Percentiles rank a stretch among this genome's conserved stretches.
phyloP scores from a whole-genome alignment of 768 basidiomycete species.

The Collybiopsis confluens region DNA sequence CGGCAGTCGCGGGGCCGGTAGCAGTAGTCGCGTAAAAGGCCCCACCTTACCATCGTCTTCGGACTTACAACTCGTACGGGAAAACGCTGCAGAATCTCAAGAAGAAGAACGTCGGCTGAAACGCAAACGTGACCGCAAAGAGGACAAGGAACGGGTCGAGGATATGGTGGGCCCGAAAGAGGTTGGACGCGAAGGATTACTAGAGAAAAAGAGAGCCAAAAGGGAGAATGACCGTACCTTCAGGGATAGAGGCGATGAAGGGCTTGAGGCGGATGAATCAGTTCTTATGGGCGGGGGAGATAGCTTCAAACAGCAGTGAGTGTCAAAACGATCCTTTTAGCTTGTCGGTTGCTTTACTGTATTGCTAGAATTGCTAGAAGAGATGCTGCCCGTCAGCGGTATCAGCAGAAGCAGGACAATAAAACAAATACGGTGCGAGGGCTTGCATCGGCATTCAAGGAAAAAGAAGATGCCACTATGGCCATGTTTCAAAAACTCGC shows the following conservation, averaged over 20 bases:
- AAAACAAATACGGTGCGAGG: slow-evolving; percentile 51
- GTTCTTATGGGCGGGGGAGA: slow-evolving; percentile 81
- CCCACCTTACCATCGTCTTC: slow-evolving; percentile 67
- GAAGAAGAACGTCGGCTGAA: slow-evolving; percentile 50
- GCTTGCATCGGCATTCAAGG: slow-evolving; percentile 55
- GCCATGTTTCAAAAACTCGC: slow-evolving; percentile 93
- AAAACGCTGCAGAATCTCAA: slow-evolving; percentile 49
- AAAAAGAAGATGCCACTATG: slow-evolving; percentile 91
- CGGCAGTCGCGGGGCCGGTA: slow-evolving; percentile 21
- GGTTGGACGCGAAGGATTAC: slow-evolving; percentile 76
- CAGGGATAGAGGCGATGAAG: slow-evolving; percentile 74
- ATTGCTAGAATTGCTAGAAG: slow-evolving; percentile 62
- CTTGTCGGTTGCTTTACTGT: slow-evolving; percentile 2
- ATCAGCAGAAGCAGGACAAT: slow-evolving; percentile 59
- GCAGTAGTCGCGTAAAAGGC: slow-evolving; percentile 44
- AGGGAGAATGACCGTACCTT: slow-evolving; percentile 70
- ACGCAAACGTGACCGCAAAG: slow-evolving; percentile 64
- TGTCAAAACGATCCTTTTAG: too few relatives aligned
- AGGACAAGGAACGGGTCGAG: slow-evolving; percentile 67
- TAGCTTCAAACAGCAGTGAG: slow-evolving; percentile 76
- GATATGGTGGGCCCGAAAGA: slow-evolving; percentile 78
- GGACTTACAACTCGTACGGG: slow-evolving; percentile 67
- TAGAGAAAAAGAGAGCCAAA: slow-evolving; percentile 80
- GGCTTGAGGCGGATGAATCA: slow-evolving; percentile 72
- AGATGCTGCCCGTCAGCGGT: slow-evolving; percentile 65